Conservation (phyloP, 495 filamentous ascomycete species). For the Bathelium albidoporum region DNA sequence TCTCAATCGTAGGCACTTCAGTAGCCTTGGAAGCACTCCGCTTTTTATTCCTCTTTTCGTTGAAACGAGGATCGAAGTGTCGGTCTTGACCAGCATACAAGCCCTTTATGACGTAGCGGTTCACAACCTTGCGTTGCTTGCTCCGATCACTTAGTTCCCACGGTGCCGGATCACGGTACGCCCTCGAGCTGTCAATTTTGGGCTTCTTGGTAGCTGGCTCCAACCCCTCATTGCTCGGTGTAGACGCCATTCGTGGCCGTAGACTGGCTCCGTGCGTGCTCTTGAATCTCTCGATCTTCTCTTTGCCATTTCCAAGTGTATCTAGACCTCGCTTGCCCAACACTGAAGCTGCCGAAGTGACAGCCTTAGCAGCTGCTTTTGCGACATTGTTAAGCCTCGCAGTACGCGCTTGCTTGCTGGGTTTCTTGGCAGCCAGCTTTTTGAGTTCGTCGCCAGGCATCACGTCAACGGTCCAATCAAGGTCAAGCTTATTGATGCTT, state of each 20-base stretch:
- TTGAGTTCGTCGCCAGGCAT: constrained; percentile 8
- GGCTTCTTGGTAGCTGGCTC: constrained; percentile 30
- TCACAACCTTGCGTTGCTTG: constrained; percentile 20
- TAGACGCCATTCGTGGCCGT: neutral
- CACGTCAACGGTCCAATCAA: constrained; percentile 6
- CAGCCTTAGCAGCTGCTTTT: constrained; percentile 20
- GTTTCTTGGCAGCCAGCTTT: constrained; percentile 7
- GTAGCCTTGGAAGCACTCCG: constrained; percentile 40
- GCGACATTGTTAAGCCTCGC: constrained; percentile 7
- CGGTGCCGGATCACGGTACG: constrained; percentile 30
- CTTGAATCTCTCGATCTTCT: constrained; percentile 12
- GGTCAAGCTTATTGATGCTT: constrained; percentile 7
- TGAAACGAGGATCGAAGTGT: constrained; percentile 48
- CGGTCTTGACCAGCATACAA: constrained; percentile 82
- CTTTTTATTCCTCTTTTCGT: constrained; percentile 52
- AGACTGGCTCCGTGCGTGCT: constrained; percentile 1
- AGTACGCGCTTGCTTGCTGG: constrained; percentile 15
- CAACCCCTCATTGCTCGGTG: constrained; percentile 35
- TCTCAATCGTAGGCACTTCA: constrained; percentile 29
- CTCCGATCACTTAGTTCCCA: neutral
- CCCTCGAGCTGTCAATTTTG: constrained; percentile 28
- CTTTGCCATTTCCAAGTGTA: constrained; percentile 35
- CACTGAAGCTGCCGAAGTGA: constrained; percentile 23
- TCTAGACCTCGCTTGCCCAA: constrained; percentile 48
- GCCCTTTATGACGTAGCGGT: constrained; percentile 63